phyloP scores from a whole-genome alignment of 2,329 filamentous ascomycete genomes.

The Aurifilum marmelostoma region DNA sequence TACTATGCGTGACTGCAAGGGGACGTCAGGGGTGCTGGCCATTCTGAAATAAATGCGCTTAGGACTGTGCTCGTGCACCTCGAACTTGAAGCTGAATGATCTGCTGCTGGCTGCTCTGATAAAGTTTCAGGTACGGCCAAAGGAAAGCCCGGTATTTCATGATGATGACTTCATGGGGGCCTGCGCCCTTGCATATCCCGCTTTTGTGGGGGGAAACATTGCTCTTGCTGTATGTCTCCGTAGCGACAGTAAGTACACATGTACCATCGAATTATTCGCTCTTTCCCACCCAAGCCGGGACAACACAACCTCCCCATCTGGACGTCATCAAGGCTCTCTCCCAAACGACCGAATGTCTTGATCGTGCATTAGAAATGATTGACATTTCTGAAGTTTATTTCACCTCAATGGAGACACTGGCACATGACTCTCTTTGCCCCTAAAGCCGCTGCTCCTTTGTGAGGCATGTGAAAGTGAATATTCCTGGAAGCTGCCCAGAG shows the following conservation, averaged over 20 bases:
- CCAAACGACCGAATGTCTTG: no score
- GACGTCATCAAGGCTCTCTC: neutral
- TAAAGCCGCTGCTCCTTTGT: neutral
- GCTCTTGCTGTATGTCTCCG: neutral
- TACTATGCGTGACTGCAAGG: slow-evolving; percentile 50
- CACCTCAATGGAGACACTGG: neutral
- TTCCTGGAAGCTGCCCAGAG: slow-evolving; percentile 6
- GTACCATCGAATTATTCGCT: neutral
- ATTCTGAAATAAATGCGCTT: slow-evolving; percentile 31
- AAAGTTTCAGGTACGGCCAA: slow-evolving; percentile 9
- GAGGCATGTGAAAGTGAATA: slow-evolving; percentile 28
- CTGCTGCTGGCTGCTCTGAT: neutral
- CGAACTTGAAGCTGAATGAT: neutral
- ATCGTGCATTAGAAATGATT: neutral
- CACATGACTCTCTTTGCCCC: slow-evolving; percentile 26
- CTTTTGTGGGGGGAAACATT: neutral
- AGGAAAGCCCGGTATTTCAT: slow-evolving; percentile 4
- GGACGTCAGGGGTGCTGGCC: slow-evolving; percentile 36
- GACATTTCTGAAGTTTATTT: neutral
- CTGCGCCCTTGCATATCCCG: slow-evolving; percentile 10
- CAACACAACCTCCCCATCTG: neutral
- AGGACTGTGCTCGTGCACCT: neutral
- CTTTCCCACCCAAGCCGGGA: neutral
- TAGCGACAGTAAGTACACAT: neutral
- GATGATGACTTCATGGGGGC: slow-evolving; percentile 15